Base-by-base conservation (phyloP, 2,329 filamentous ascomycete species). In the Gyromitra esculenta region DNA sequence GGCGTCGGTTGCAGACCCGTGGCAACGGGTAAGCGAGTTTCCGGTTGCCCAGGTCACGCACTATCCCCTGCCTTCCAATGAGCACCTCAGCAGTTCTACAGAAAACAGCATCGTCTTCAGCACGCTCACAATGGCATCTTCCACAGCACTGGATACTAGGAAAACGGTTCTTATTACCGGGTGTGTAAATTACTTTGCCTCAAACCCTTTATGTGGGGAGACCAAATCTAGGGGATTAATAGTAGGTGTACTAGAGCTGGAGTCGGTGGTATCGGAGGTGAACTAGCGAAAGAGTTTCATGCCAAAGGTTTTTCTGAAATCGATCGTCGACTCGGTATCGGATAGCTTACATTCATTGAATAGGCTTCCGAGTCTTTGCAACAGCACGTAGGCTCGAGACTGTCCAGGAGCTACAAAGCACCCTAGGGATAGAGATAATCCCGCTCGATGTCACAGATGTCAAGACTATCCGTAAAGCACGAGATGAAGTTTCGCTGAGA, bases 221-320 rank as follows among this genome's bases (percentile, higher is more conserved):
- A 48, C 56, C 25, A 8, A 31, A 9, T 3, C 21, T 13, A 43
- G 4, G 45, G 13, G 37, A 9, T 54, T 69, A 11, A 41, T 68
- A 54, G 43, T 41, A 8, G n/a, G 31, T 13, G 31, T 71, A 25
- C 18, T 72, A 89, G 88, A 13, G 89, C 88, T 80, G 86, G 88
- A 5, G 87, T 88, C 0, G 88, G 88, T 13, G 88, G 88, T 39
- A 89, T 89, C 74, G 88, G 88, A 50, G 85, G 88, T 80, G 86
- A 86, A 1, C 70, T 89, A 9, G 87, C 86, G 15, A 80, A 85
- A 1, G 87, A 88, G 77, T 89, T 89, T 66, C 85, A 88, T 50
- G 82, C 81, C 9, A 85, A 85, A 82, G 88, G 87, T 88, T 18
- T 48, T 52, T n/a, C 39, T 39, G 5, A 45, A 13, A 11, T n/a